A percentile compares a stretch with the other conserved stretches of the same genome.
Evolutionary conservation across 2,329 filamentous ascomycete genomes (phyloP).

Genomic region (Botrytis squamosa): DNA sequence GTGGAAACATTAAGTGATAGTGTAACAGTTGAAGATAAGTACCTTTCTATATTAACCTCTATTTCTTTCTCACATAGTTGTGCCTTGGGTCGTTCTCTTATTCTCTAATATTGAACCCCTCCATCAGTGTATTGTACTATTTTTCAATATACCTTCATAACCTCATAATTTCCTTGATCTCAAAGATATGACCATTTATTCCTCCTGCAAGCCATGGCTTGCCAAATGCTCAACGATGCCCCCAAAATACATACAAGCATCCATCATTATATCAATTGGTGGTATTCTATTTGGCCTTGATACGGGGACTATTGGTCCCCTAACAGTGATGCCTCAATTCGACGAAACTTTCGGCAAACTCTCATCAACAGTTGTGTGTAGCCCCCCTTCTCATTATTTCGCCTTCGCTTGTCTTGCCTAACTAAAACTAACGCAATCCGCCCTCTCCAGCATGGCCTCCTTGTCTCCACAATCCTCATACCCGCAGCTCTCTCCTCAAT

Average conservation of each 20-base stretch:
- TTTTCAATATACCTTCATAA: not conserved
- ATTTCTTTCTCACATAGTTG: not conserved
- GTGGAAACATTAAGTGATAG: not conserved
- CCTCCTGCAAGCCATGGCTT: not conserved
- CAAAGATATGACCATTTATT: not conserved
- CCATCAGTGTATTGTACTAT: not conserved
- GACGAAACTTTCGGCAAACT: slow-evolving; percentile 47
- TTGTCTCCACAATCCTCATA: slow-evolving; percentile 59
- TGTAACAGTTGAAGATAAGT: not conserved
- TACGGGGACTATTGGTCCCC: slow-evolving; percentile 51
- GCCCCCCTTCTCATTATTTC: not conserved
- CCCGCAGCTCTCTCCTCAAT: slow-evolving; percentile 57
- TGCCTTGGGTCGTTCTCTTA: not conserved
- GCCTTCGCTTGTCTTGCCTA: not conserved
- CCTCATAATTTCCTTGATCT: slow-evolving; percentile 19
- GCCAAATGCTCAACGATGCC: slow-evolving; percentile 14
- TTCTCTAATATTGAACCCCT: not conserved
- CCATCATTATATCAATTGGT: slow-evolving; percentile 34
- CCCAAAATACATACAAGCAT: slow-evolving; percentile 35
- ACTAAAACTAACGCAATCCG: not conserved
- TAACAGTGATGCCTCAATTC: slow-evolving; percentile 51
- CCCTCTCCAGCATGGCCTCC: slow-evolving; percentile 47
- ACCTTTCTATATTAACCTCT: not conserved
- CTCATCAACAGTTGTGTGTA: slow-evolving; percentile 45
- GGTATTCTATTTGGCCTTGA: slow-evolving; percentile 41